phyloP scores from a whole-genome alignment of 139 green algal species.

The Chlamydomonas incerta region DNA sequence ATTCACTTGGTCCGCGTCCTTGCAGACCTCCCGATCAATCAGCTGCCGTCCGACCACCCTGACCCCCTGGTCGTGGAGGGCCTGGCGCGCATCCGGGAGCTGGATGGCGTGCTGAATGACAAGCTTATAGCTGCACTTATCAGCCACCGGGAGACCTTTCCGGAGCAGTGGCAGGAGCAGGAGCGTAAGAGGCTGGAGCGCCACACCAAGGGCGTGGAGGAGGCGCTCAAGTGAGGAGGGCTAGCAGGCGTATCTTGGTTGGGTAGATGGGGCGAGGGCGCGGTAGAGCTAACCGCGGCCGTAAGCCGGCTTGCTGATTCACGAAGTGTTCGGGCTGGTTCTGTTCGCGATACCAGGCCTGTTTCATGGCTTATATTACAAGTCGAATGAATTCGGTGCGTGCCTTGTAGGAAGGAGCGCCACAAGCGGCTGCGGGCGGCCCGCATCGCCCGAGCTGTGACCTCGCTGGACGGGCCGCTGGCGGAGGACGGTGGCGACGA shows the following conservation, averaged over 20 bases:
- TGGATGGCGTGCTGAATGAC: conserved; percentile 51
- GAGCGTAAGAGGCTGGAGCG: conserved; percentile 30
- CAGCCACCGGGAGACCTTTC: conserved; percentile 44
- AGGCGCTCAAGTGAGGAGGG: conserved; percentile 49
- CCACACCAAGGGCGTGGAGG: conserved; percentile 33
- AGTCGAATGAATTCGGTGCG: too few species aligned
- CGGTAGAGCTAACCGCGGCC: too few species aligned
- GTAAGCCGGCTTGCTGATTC: too few species aligned
- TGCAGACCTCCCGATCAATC: conserved; percentile 52
- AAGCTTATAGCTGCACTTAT: conserved; percentile 46
- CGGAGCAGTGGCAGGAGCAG: conserved; percentile 47
- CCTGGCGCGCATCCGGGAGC: conserved; percentile 44
- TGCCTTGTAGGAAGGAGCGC: conserved; percentile 37
- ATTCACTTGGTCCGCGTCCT: too few species aligned
- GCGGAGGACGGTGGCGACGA: too few species aligned
- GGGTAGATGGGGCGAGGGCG: too few species aligned
- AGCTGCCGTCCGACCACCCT: conserved; percentile 37
- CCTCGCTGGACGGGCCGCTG: conserved; percentile 14
- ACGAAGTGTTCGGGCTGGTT: too few species aligned
- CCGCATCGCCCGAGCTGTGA: conserved; percentile 32
- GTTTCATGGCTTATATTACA: too few species aligned
- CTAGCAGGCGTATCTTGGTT: neutral
- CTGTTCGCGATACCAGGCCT: too few species aligned
- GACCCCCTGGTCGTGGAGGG: conserved; percentile 51
- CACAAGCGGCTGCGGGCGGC: conserved; percentile 46